phyloP scores from a whole-genome alignment of 768 basidiomycete species.

The Pilatotrama ljubarskyi region DNA sequence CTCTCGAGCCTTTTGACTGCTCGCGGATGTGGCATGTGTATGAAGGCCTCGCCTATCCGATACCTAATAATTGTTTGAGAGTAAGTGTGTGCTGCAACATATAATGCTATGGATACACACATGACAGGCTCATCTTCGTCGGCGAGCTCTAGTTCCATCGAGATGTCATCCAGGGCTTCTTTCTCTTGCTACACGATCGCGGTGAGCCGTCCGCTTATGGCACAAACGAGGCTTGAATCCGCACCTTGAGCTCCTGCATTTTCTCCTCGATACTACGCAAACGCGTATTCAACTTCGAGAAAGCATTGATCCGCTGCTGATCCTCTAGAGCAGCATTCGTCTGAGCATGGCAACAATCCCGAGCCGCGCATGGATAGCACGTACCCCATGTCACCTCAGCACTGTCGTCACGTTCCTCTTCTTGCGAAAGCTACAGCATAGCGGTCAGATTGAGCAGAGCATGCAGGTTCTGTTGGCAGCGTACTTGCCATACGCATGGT shows the following conservation, averaged over 20 bases:
- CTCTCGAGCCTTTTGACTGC: slow-evolving; percentile 73
- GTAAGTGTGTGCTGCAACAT: neutral
- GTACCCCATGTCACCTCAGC: slow-evolving; percentile 86
- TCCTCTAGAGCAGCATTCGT: slow-evolving; percentile 40
- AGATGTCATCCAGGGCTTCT: slow-evolving; percentile 88
- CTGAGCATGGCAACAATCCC: neutral
- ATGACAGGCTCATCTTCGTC: slow-evolving; percentile 82
- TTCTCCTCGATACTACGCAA: slow-evolving; percentile 70
- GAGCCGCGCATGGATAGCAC: slow-evolving; percentile 20
- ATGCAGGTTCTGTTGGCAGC: neutral
- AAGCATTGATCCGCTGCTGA: slow-evolving; percentile 87
- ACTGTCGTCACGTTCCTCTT: slow-evolving; percentile 74
- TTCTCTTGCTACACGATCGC: slow-evolving; percentile 99
- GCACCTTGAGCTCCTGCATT: slow-evolving; percentile 76
- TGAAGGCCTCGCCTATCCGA: slow-evolving; percentile 86
- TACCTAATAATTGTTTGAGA: too few species aligned
- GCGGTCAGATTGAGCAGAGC: neutral
- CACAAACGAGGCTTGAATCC: too few species aligned
- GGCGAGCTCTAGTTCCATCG: slow-evolving; percentile 83
- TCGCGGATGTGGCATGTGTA: slow-evolving; percentile 68
- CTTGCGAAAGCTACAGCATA: slow-evolving; percentile 57
- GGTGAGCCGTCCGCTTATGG: too few species aligned
- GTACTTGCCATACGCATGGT: slow-evolving; percentile 25
- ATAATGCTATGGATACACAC: slow-evolving; percentile 42
- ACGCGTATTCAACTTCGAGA: slow-evolving; percentile 88